A percentile compares a stretch with the other conserved stretches of the same genome.
These are phyloP conservation scores for Phialocephala sp. DNA, from an alignment of 2,329 filamentous ascomycete species.

Conservation along the genomic window DNA sequence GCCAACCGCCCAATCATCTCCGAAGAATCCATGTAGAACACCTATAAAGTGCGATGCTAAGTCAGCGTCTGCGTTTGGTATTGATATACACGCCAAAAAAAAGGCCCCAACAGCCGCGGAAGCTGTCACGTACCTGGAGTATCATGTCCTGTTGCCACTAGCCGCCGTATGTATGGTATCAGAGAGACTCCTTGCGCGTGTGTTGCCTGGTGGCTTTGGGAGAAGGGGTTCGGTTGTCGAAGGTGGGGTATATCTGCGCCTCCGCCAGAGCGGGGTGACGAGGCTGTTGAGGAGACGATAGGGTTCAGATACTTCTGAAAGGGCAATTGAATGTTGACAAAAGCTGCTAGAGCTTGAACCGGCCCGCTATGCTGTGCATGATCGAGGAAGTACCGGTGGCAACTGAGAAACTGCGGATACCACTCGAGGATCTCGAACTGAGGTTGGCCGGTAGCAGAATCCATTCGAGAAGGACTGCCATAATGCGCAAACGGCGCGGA, in stretches of 20 bases:
- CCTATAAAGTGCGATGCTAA: background rate
- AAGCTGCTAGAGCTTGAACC: slow-evolving; percentile 87
- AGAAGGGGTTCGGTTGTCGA: slow-evolving; percentile 37
- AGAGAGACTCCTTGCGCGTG: slow-evolving; percentile 62
- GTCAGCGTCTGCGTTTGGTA: background rate
- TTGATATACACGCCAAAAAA: background rate
- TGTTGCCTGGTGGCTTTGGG: slow-evolving; percentile 33
- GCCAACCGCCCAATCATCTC: slow-evolving; percentile 86
- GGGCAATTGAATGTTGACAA: slow-evolving; percentile 90
- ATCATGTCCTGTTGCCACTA: slow-evolving; percentile 92
- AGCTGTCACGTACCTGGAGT: slow-evolving; percentile 57
- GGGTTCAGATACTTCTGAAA: slow-evolving; percentile 70
- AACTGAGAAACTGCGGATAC: slow-evolving; percentile 90
- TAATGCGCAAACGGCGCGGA: slow-evolving; percentile 26
- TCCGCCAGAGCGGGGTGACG: slow-evolving; percentile 44
- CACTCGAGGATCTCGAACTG: slow-evolving; percentile 85
- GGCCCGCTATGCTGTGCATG: slow-evolving; percentile 82
- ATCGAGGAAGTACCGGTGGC: slow-evolving; percentile 89
- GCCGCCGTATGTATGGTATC: slow-evolving; percentile 86
- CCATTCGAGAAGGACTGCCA: slow-evolving; percentile 27
- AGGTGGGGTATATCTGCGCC: slow-evolving; percentile 38
- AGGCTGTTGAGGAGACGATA: slow-evolving; percentile 48
- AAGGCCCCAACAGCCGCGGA: background rate
- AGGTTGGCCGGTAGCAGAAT: slow-evolving; percentile 20
- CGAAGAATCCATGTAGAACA: slow-evolving; percentile 94